Evolutionary conservation across 2,329 filamentous ascomycete species (phyloP), one percentile per base, ranked within the genome.

Genomic region (Didymella sp.): DNA sequence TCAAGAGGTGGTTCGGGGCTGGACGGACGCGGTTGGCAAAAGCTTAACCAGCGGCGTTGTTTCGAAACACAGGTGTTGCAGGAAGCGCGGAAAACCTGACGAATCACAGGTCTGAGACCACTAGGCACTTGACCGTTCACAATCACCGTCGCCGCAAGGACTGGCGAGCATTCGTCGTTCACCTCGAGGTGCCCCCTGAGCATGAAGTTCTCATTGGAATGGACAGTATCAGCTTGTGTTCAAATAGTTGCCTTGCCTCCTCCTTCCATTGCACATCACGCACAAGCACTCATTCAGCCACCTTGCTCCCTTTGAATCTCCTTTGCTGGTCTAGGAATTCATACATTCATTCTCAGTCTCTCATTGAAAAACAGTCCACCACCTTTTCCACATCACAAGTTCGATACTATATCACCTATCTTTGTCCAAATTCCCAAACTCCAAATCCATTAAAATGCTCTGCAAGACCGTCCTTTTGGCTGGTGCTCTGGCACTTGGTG

Each of bases 401-500:
- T 35, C 38, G 19, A n/a, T 9, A 40, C 22, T 25, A 40, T 42
- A 40, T 30, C 31, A 31, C 13, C 45, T 27, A 25, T 44, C 42
- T 2, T 38, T 19, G 33, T 25, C 43, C 42, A 21, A 55, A 19
- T 9, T 15, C 21, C 7, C 21, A 19, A n/a, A 15, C 19, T 28
- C 6, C 25, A 28, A 42, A 41, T 22, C 22, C 43, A 60, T 44
- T 58, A 71, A 60, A 28, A 73, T 73, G 71, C 56, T 67, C 47
- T 60, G 65, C 57, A 67, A 69, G 43, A 52, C 56, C 30, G 48
- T 69, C 33, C 47, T 71, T 25, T 46, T 72, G 17, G 60, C 65
- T 21, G 51, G 66, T 48, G 63, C 69, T 30, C 58, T 73, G 35
- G 64, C 67, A 51, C 76, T 89, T 63, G 70, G 75, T 61, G 58